phyloP scores from a whole-genome alignment of 768 basidiomycete genomes.

The Lyophyllum shimeji region DNA sequence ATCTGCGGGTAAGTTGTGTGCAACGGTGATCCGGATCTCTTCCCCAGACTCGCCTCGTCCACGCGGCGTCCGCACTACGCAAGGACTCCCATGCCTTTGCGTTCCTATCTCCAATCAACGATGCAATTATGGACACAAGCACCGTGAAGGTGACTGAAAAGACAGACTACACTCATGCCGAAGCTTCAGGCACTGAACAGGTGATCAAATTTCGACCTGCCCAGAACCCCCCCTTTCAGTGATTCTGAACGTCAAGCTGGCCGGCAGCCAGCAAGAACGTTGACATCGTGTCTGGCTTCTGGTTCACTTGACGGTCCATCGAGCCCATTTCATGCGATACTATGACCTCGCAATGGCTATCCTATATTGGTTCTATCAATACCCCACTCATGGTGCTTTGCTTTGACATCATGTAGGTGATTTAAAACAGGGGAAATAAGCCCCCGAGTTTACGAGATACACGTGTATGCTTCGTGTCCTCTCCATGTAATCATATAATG shows the following conservation, averaged over 20 bases:
- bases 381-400: neutral
- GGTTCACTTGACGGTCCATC: neutral
- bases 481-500: slow-evolving; percentile 25
- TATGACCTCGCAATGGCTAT: neutral
- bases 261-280: neutral
- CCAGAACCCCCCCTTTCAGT: neutral
- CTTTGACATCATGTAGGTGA: neutral
- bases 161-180: neutral
- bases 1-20: too few species aligned
- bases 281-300: neutral
- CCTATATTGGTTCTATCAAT: neutral
- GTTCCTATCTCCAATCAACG: neutral
- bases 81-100: neutral
- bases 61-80: neutral
- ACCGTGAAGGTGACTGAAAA: neutral
- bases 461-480: slow-evolving; percentile 40
- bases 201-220: neutral
- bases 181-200: neutral
- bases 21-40: too few species aligned
- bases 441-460: slow-evolving; percentile 15
- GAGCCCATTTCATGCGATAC: neutral
- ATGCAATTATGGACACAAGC: neutral
- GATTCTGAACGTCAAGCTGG: neutral
- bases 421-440: neutral
- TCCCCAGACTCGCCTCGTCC: neutral